Percentiles rank a stretch among this genome's conserved stretches.
Evolutionary conservation across 2,329 filamentous ascomycete species (phyloP).

Genomic region (Cercospora brassicicola): DNA sequence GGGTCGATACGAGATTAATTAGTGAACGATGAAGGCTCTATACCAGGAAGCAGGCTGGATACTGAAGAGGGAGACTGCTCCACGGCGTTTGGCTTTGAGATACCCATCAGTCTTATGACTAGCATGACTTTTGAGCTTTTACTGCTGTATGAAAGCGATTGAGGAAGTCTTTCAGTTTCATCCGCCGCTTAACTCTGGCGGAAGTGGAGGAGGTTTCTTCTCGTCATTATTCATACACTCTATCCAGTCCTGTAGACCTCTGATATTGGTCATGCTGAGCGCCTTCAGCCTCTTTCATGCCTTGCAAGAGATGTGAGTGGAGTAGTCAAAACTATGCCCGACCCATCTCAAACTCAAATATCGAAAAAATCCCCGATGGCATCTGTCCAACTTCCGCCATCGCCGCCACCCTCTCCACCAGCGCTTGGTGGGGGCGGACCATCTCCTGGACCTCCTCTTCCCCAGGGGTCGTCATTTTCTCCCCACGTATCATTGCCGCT

Average conservation of each 20-base stretch:
- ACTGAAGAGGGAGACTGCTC: neutral
- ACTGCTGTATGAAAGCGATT: neutral
- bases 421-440: conserved; percentile 35
- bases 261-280: neutral
- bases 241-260: neutral
- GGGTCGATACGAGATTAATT: neutral
- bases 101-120: neutral
- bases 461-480: conserved; percentile 35
- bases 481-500: conserved; percentile 32
- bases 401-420: conserved; percentile 33
- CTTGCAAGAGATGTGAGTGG: neutral
- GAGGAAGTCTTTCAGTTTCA: neutral
- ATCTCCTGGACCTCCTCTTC: conserved; percentile 39
- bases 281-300: neutral
- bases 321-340: neutral
- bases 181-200: neutral
- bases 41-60: neutral
- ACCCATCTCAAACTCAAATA: neutral
- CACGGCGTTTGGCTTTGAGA: neutral
- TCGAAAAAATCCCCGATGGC: conserved; percentile 26
- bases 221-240: neutral
- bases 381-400: conserved; percentile 25
- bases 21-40: neutral
- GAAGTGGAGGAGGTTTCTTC: neutral
- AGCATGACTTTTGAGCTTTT: neutral